Evolutionary conservation across 208 protist genomes (phyloP).

Genomic region (Wallacemonas sp.): DNA sequence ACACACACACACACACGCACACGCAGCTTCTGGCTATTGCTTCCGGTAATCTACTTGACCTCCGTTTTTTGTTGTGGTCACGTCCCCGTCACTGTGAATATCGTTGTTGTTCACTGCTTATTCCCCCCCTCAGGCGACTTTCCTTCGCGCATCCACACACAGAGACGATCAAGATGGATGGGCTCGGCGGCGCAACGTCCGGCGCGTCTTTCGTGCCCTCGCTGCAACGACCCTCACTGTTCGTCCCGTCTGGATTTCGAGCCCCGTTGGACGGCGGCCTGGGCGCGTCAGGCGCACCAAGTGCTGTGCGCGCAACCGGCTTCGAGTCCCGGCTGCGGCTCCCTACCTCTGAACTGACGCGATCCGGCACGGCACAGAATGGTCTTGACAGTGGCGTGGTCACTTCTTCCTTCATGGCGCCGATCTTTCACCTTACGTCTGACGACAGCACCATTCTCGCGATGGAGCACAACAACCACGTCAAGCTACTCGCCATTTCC

Average conservation of each 20-base stretch:
- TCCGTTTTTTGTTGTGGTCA: too few species aligned
- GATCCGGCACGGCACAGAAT: not conserved
- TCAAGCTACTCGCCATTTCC: slow-evolving; percentile 71
- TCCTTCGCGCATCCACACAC: not conserved
- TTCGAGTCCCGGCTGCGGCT: not conserved
- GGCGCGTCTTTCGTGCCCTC: not conserved
- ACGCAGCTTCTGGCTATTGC: not conserved
- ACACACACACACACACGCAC: not conserved
- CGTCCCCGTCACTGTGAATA: too few species aligned
- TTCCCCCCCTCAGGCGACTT: too few species aligned
- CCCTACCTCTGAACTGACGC: not conserved
- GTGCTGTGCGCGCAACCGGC: not conserved
- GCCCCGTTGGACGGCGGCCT: not conserved
- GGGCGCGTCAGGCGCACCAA: not conserved
- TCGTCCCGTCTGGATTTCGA: slow-evolving; percentile 4
- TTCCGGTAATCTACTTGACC: too few species aligned
- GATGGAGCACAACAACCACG: slow-evolving; percentile 90
- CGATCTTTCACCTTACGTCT: slow-evolving; percentile 80
- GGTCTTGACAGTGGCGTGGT: slow-evolving; percentile 13
- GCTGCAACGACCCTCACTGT: not conserved
- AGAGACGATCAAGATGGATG: not conserved
- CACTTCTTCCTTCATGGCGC: slow-evolving; percentile 56
- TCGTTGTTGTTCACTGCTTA: too few species aligned
- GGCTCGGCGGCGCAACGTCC: too few species aligned
- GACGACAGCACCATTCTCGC: slow-evolving; percentile 70